phyloP scores from a whole-genome alignment of 208 protist species.

The Acanthamoeba castellanii region DNA sequence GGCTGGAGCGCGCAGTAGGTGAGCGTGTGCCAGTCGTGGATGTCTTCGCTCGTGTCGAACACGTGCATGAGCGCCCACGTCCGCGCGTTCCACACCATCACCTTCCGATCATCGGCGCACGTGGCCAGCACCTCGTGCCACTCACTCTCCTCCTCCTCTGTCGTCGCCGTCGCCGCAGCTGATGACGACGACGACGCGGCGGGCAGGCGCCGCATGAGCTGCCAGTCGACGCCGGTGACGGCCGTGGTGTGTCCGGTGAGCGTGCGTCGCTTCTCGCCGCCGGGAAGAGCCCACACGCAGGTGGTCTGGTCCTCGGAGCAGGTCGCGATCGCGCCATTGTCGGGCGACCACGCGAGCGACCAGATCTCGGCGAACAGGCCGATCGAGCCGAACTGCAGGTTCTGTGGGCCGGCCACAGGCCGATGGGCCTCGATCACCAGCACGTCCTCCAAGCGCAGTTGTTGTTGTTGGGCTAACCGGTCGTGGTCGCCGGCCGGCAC shows the following conservation, averaged over 20 bases:
- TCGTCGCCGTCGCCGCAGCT: neutral
- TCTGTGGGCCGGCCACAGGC: conserved; percentile 44
- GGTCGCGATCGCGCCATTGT: neutral
- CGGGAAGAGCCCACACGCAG: neutral
- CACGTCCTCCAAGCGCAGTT: neutral
- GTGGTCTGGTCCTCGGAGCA: conserved; percentile 57
- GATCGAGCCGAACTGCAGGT: conserved; percentile 56
- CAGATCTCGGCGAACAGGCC: conserved; percentile 62
- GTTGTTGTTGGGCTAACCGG: neutral
- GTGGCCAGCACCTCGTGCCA: conserved; percentile 9
- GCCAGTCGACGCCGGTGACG: conserved; percentile 56
- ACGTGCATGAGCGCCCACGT: conserved; percentile 57
- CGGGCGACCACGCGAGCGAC: conserved; percentile 57
- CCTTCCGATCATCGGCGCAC: conserved; percentile 21
- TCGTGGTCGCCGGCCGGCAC: too few relatives aligned
- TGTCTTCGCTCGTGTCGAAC: conserved; percentile 16
- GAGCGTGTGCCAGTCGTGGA: conserved; percentile 62
- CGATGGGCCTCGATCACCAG: neutral
- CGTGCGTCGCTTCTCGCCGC: neutral
- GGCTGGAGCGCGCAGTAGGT: conserved; percentile 40
- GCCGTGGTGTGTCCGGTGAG: conserved; percentile 26
- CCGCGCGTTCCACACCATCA: conserved; percentile 33
- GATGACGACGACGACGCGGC: neutral
- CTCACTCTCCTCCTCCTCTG: neutral
- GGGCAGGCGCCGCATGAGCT: neutral